These are phyloP conservation scores for Saturnispora serradocipensis DNA, from an alignment of 805 yeast species.

Conservation along the genomic window DNA sequence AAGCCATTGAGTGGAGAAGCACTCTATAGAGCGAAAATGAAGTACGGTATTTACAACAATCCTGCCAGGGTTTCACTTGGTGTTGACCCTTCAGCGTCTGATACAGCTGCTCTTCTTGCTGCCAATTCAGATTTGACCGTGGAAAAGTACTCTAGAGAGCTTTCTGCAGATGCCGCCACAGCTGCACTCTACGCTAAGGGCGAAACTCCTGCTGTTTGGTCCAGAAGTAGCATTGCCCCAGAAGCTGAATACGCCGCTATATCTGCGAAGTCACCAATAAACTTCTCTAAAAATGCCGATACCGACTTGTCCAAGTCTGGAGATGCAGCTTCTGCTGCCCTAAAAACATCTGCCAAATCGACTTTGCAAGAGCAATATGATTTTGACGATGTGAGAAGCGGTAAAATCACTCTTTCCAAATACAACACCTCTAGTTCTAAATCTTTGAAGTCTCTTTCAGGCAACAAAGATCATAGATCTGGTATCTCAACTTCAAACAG, in stretches of 20 bases:
- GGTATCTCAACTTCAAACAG: slow-evolving; percentile 22
- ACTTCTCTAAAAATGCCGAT: slow-evolving; percentile 16
- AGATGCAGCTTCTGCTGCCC: slow-evolving; percentile 33
- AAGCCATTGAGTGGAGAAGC: slow-evolving; percentile 70
- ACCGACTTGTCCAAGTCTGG: slow-evolving; percentile 29
- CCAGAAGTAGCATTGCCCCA: slow-evolving; percentile 35
- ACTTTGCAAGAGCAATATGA: slow-evolving; percentile 33
- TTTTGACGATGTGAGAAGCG: slow-evolving; percentile 36
- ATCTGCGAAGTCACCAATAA: slow-evolving; percentile 26
- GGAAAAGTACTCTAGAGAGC: slow-evolving; percentile 52
- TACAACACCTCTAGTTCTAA: slow-evolving; percentile 15
- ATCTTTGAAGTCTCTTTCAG: slow-evolving; percentile 11
- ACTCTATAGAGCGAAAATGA: slow-evolving; percentile 61
- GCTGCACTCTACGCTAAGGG: slow-evolving; percentile 47
- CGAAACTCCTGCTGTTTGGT: slow-evolving; percentile 41
- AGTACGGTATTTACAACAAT: slow-evolving; percentile 52
- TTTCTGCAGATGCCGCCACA: slow-evolving; percentile 55
- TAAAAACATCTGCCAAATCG: slow-evolving; percentile 27
- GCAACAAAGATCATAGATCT: slow-evolving; percentile 18
- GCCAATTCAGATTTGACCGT: slow-evolving; percentile 55
- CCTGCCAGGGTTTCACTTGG: slow-evolving; percentile 49
- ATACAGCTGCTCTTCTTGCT: slow-evolving; percentile 71
- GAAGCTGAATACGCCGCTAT: slow-evolving; percentile 40
- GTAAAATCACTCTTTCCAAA: slow-evolving; percentile 27
- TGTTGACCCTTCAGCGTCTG: slow-evolving; percentile 60